Conservation (phyloP, 495 filamentous ascomycete genomes). For the Aspergillus avenaceus region DNA sequence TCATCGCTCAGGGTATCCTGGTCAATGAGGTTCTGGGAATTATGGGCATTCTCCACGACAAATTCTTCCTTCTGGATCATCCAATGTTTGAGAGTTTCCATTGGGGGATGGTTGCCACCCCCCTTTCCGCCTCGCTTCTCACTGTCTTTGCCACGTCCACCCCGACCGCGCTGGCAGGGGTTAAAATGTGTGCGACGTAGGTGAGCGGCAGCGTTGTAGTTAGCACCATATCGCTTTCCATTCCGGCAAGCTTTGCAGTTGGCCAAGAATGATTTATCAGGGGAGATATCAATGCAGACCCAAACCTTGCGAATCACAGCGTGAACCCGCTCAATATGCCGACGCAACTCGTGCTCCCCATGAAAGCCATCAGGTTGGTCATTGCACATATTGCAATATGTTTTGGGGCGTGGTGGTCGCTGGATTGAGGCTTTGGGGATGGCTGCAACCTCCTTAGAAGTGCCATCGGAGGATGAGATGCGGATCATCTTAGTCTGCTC, state of each 20-base stretch:
- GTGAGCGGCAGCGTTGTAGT: conserved; percentile 95
- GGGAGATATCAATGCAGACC: conserved; percentile 68
- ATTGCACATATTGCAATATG: conserved; percentile 68
- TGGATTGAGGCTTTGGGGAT: conserved; percentile 71
- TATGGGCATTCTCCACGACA: conserved; percentile 30
- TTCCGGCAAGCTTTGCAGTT: conserved; percentile 84
- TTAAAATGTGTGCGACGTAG: conserved; percentile 86
- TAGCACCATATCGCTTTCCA: conserved; percentile 78
- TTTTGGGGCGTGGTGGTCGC: conserved; percentile 72
- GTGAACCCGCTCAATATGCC: conserved; percentile 81
- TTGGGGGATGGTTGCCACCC: conserved; percentile 76
- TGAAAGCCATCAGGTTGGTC: conserved; percentile 83
- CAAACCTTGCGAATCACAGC: conserved; percentile 69
- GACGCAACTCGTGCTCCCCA: conserved; percentile 87
- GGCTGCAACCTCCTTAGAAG: conserved; percentile 54
- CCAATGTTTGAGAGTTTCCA: conserved; percentile 79
- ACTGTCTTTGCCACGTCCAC: conserved; percentile 50
- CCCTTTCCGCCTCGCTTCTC: conserved; percentile 77
- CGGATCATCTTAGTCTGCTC: conserved; percentile 49
- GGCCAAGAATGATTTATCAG: conserved; percentile 59
- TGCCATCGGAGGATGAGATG: conserved; percentile 53
- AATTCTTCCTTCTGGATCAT: conserved; percentile 64
- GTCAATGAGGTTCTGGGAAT: conserved; percentile 12
- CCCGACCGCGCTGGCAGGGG: conserved; percentile 52
- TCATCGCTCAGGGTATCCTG: conserved; percentile 20